Conservation (phyloP, 768 basidiomycete genomes). For the Pleurotus cornucopiae region DNA sequence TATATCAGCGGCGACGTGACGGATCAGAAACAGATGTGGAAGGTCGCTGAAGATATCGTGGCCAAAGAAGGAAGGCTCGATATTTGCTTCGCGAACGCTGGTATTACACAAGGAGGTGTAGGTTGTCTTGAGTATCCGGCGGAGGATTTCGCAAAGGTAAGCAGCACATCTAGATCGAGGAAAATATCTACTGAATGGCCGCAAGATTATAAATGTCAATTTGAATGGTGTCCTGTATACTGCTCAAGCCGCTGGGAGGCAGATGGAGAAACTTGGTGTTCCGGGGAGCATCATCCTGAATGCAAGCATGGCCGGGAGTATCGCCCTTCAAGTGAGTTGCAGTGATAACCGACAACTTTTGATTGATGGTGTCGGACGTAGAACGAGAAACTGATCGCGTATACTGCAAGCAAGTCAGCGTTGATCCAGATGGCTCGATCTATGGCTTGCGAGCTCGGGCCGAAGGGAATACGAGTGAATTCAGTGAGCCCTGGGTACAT, state of each 20-base stretch:
- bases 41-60: conserved; percentile 45
- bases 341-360: background rate
- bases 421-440: conserved; percentile 79
- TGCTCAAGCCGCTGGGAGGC: conserved; percentile 55
- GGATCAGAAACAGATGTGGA: conserved; percentile 45
- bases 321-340: conserved; percentile 51
- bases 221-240: conserved; percentile 54
- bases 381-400: conserved; percentile 74
- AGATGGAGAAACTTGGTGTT: conserved; percentile 46
- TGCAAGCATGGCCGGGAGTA: conserved; percentile 58
- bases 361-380: conserved; percentile 16
- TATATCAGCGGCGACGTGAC: conserved; percentile 58
- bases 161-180: conserved; percentile 1
- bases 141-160: conserved; percentile 52
- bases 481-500: conserved; percentile 75
- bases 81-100: conserved; percentile 64
- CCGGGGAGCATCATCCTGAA: conserved; percentile 56
- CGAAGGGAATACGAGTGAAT: conserved; percentile 66
- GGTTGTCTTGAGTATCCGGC: conserved; percentile 56
- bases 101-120: conserved; percentile 40
- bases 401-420: conserved; percentile 75
- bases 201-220: conserved; percentile 58
- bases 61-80: conserved; percentile 60
- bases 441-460: conserved; percentile 78
- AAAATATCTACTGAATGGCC: background rate